phyloP scores from a whole-genome alignment of 768 basidiomycete species.

The Dentipellis sp. region DNA sequence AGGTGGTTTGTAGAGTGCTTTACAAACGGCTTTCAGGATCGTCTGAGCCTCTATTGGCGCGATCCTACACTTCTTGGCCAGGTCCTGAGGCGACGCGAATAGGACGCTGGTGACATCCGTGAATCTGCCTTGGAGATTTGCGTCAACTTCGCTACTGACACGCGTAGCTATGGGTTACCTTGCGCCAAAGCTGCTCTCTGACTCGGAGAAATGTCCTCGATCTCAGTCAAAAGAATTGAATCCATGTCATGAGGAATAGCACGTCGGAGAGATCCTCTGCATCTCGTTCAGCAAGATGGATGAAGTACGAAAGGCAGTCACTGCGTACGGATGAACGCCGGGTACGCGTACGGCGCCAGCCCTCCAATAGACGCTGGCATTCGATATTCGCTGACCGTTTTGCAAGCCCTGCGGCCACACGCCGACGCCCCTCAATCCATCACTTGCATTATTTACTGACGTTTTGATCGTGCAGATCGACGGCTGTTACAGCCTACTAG shows the following conservation, averaged over 20 bases:
- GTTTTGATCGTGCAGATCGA: no score
- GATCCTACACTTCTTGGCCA: slow-evolving; percentile 48
- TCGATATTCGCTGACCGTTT: no score
- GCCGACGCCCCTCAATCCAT: no score
- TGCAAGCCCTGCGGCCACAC: no score
- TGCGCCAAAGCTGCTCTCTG: background rate
- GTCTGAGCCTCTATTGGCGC: slow-evolving; percentile 37
- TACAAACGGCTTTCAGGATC: slow-evolving; percentile 43
- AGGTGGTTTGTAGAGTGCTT: slow-evolving; percentile 29
- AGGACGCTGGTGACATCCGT: slow-evolving; percentile 40
- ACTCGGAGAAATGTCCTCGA: background rate
- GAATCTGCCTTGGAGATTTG: slow-evolving; percentile 34
- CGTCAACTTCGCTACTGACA: background rate
- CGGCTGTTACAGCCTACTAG: no score
- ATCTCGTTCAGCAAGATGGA: no score
- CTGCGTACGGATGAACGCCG: no score
- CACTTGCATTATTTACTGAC: no score
- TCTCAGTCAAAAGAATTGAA: background rate
- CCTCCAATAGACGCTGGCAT: no score
- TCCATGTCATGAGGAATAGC: background rate
- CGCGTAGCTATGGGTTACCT: background rate
- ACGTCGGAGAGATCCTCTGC: no score
- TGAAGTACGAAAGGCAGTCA: no score
- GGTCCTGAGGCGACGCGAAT: slow-evolving; percentile 36
- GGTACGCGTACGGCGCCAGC: no score